Base-by-base conservation (phyloP, 1,284 basidiomycete species). In the Cerioporus squamosus region DNA sequence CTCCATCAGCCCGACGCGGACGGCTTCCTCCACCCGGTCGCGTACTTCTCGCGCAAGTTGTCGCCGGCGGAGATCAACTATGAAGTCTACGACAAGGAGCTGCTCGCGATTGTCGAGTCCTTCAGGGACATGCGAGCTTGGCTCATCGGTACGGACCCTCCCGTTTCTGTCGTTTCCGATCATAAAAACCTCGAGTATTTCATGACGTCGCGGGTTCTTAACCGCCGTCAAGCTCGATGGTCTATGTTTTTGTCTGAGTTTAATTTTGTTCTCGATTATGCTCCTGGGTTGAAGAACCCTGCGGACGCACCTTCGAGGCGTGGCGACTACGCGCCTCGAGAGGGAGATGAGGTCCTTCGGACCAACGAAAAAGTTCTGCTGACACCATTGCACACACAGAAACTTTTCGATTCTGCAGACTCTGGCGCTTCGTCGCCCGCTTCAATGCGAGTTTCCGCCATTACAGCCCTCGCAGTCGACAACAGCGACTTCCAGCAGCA, bases 181-280 rank as follows among this genome's bases (percentile, higher is more conserved):
- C 74, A 77, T 53, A 72, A 71, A 53, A 77, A 77, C 53, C 72
- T 76, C 15, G 66, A 70, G 51, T 75, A 76, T 63, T 77, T 76
- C 39, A 72, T 70, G 67, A 51, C 66, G 18, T 62, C 72, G 39
- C 60, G 68, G 1, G 45, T 67, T 24, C 70, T 81, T 2, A 77
- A 72, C 49, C 65, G 73, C n/a, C 66, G 73, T 2, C 80, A 82
- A 63, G 75, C 72, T 0, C 67, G 73, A 15, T 81, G 79, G 79
- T 62, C 70, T 3, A 72, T 77, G 58, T 66, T 68, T 64, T 48
- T 75, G 69, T 24, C 61, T 55, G 3, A 74, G 65, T 76, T 64
- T 66, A 71, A 31, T 56, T 78, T 33, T 40, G 56, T 10, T 79
- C 70, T 82, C 8, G 44, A 59, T 12, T 79, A 72, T 65, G 65